Evolutionary conservation across 78 protist genomes (phyloP).

Genomic region (Isochrysis galbana): DNA sequence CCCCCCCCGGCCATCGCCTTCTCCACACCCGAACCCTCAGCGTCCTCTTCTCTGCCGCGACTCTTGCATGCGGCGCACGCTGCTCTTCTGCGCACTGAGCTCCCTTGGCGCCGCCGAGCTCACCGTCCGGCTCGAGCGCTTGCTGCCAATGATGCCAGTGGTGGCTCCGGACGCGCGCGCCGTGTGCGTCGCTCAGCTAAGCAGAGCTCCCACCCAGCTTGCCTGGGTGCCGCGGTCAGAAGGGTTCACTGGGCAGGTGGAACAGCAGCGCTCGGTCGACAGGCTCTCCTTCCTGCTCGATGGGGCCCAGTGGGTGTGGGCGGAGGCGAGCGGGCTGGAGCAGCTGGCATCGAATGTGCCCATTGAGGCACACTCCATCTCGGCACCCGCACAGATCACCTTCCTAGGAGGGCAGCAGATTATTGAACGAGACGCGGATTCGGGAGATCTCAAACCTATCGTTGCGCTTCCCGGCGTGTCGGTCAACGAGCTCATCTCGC

Average conservation of each 20-base stretch:
- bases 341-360: neutral
- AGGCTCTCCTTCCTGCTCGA: neutral
- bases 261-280: neutral
- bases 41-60: too few relatives aligned
- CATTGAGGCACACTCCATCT: neutral
- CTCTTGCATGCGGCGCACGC: too few relatives aligned
- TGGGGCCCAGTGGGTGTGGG: neutral
- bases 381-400: neutral
- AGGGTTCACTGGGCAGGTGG: neutral
- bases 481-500: neutral
- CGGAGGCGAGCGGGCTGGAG: neutral
- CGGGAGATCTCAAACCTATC: neutral
- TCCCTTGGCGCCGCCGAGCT: neutral
- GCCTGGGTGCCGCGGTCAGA: neutral
- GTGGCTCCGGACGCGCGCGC: neutral
- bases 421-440: neutral
- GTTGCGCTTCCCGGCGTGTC: neutral
- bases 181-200: neutral
- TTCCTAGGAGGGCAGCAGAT: neutral
- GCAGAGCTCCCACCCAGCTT: neutral
- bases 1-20: too few relatives aligned
- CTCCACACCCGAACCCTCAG: too few relatives aligned
- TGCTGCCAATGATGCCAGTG: neutral
- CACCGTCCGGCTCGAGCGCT: neutral
- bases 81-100: neutral